Base-by-base conservation (phyloP, 805 yeast genomes). In the Metahyphopichia silvanorum region DNA sequence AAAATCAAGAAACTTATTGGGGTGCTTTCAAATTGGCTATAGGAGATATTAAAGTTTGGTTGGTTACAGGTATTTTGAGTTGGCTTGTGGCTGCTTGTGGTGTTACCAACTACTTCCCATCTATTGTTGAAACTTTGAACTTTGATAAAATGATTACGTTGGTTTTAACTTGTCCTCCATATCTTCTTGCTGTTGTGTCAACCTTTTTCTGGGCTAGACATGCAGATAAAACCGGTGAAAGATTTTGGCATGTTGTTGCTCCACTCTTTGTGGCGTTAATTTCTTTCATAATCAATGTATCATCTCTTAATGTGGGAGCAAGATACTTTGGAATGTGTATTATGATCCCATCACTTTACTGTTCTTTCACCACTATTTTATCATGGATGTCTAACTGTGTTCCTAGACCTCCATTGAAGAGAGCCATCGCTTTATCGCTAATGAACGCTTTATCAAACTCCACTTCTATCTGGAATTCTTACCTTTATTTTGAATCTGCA, bases 91-190 rank as follows among this genome's bases (percentile, higher is more conserved):
- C 77, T 16, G 79, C 81, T 24, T 71, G 77, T 42, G 80, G 81
- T 50, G 79, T 76, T 29, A 73, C 79, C 13, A 71, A 76, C 47
- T 76, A 74, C 49, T 77, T 76, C 62, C 83, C 83, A 17, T 66
- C 81, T 1, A 76, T 79, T 17, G 82, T 79, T 12, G 48, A 63
- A 36, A 75, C 82, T 10, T 61, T 79, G 39, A 69, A 75, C 27
- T 79, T 74, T 43, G 51, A 55, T 46, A 59, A 66, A 29, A 62
- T 74, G 23, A 61, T 70, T 28, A 75, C 82, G 3, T 63, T 76
- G 30, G 71, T 75, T 40, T 60, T 78, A 35, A 75, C 82, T 6
- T 80, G 75, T 15, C 82, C 82, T 16, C 81, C 81, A 8, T 77
- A 75, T 48, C 49, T 71, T 28, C 43, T 74, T 32, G 77, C 79